Percentiles rank a stretch among this genome's conserved stretches.
Conservation (phyloP, 345 rosid species). For the Tarenaya hassleriana region DNA sequence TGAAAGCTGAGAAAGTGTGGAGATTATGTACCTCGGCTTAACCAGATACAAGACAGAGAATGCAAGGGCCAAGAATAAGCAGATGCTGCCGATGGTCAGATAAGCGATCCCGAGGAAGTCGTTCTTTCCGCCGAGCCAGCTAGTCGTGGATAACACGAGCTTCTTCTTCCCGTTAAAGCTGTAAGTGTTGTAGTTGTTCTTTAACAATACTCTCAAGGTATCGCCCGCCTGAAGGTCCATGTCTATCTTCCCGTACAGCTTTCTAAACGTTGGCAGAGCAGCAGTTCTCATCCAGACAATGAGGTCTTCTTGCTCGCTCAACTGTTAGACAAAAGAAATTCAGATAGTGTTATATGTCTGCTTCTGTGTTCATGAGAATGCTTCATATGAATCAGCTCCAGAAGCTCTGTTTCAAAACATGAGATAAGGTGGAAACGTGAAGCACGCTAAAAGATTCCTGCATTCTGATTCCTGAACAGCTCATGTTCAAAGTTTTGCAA, state of each 20-base stretch:
- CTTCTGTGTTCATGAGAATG: too few species aligned
- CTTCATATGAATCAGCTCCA: too few species aligned
- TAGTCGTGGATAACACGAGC: slow-evolving; percentile 87
- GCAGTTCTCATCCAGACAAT: slow-evolving; percentile 99
- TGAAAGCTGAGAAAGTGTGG: not conserved
- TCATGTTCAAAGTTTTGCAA: too few species aligned
- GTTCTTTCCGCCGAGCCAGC: slow-evolving; percentile 97
- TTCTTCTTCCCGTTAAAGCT: slow-evolving; percentile 88
- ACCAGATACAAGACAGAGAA: slow-evolving; percentile 72
- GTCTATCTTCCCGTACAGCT: slow-evolving; percentile 91
- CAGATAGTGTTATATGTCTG: too few species aligned
- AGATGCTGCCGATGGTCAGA: slow-evolving; percentile 28
- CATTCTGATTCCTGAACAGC: too few species aligned
- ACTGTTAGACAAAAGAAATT: slow-evolving; percentile 36
- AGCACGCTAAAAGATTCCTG: too few species aligned
- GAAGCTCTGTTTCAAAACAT: too few species aligned
- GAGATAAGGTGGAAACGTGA: too few species aligned
- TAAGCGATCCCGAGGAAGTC: slow-evolving; percentile 76
- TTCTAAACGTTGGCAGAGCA: slow-evolving; percentile 92
- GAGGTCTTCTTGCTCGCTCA: slow-evolving; percentile 89
- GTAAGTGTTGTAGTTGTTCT: slow-evolving; percentile 80
- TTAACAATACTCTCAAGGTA: slow-evolving; percentile 41
- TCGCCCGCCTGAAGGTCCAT: slow-evolving; percentile 53
- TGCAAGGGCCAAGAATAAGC: slow-evolving; percentile 63
- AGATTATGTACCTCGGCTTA: slow-evolving; percentile 68